A percentile compares a stretch with the other conserved stretches of the same genome.
phyloP scores from a whole-genome alignment of 2,329 filamentous ascomycete genomes.

The Pseudocercospora musae region DNA sequence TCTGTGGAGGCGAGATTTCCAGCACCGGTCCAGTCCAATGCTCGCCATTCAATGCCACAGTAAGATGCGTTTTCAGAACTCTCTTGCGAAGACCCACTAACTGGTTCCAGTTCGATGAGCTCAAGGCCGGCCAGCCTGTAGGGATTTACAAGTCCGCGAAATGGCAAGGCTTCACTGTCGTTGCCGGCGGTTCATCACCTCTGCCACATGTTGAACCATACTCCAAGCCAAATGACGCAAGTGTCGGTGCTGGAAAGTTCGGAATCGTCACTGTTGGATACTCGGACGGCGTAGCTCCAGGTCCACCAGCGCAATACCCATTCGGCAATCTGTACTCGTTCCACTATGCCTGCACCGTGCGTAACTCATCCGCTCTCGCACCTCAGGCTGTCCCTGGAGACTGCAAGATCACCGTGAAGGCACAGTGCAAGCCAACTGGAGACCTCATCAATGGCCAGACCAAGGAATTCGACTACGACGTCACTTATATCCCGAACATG shows the following conservation, averaged over 20 bases:
- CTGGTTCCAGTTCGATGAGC: constrained; percentile 2
- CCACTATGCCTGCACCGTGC: constrained; percentile 1
- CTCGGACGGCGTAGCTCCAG: background rate
- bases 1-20: background rate
- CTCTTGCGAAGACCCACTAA: background rate
- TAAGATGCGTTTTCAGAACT: too few species aligned
- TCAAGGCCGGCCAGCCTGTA: background rate
- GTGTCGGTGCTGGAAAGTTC: constrained; percentile 1
- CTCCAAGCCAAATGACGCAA: constrained; percentile 2
- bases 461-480: constrained; percentile 1
- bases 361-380: background rate
- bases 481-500: background rate
- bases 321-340: constrained; percentile 3
- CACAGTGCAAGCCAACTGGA: background rate
- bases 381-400: background rate
- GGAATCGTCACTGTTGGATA: constrained; percentile 10
- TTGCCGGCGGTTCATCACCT: background rate
- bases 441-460: background rate
- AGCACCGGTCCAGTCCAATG: constrained; percentile 2
- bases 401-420: background rate
- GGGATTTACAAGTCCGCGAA: constrained; percentile 5
- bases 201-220: background rate
- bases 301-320: background rate
- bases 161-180: constrained; percentile 4
- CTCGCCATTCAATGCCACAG: constrained; percentile 1